phyloP scores from a whole-genome alignment of 306 rosid genomes.

The Quercus rubra region DNA sequence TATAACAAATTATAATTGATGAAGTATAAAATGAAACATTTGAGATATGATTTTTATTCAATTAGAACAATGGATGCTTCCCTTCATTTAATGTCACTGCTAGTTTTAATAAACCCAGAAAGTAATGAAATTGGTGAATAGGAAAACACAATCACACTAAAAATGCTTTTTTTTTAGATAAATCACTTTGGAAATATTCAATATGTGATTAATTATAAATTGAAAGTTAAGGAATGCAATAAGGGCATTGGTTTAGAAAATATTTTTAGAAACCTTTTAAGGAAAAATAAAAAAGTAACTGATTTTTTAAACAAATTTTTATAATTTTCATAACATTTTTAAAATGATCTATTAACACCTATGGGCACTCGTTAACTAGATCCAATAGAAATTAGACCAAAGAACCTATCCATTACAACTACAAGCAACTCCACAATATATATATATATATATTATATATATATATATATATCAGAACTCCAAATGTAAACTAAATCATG shows the following conservation, averaged over 20 bases:
- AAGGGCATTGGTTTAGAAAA: too few relatives aligned
- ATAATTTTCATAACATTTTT: neutral
- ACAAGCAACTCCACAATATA: conserved; percentile 39
- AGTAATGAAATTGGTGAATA: too few relatives aligned
- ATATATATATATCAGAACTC: conserved; percentile 34
- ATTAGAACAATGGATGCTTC: too few relatives aligned
- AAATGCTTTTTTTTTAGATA: neutral
- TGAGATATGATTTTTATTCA: too few relatives aligned
- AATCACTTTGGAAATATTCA: neutral
- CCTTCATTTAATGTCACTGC: too few relatives aligned
- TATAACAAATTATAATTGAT: too few relatives aligned
- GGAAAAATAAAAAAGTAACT: too few relatives aligned
- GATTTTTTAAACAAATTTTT: neutral
- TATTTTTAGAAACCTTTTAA: too few relatives aligned
- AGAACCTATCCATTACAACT: conserved; percentile 33
- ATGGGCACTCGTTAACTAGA: neutral
- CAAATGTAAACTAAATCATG: conserved; percentile 67
- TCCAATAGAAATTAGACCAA: neutral
- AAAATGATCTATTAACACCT: neutral
- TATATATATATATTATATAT: too few relatives aligned
- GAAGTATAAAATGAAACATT: too few relatives aligned
- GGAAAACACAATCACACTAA: neutral
- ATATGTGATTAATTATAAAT: neutral
- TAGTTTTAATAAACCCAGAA: too few relatives aligned
- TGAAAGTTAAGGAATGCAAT: neutral